Percentiles rank a stretch among this genome's conserved stretches.
Conservation (phyloP, 257 asterid species). For the Nicotiana paniculata region DNA sequence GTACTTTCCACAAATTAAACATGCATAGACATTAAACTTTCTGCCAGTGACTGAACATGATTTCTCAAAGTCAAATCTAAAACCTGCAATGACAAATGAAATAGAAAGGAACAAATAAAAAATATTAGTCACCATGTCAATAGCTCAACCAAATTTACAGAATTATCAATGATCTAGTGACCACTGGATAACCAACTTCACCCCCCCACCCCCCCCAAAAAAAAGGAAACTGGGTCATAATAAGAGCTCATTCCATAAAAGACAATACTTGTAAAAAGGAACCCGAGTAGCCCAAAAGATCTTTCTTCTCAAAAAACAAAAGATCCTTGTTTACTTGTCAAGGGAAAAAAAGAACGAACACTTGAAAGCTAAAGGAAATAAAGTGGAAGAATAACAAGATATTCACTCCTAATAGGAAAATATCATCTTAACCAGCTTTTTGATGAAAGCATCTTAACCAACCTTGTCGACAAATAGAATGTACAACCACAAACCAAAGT, state of each 20-base stretch:
- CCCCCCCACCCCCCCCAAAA: too few species aligned
- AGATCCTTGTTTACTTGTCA: not conserved
- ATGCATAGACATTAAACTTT: conserved; percentile 81
- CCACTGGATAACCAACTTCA: too few species aligned
- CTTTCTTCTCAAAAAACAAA: not conserved
- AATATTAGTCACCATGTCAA: not conserved
- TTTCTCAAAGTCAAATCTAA: conserved; percentile 88
- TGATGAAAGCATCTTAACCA: too few species aligned
- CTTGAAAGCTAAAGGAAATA: not conserved
- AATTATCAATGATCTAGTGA: not conserved
- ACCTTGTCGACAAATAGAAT: not conserved
- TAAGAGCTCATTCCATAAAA: not conserved
- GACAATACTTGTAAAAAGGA: not conserved
- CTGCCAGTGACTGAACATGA: conserved; percentile 80
- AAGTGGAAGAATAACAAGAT: not conserved
- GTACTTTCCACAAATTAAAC: conserved; percentile 93
- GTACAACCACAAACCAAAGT: not conserved
- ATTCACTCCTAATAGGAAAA: not conserved
- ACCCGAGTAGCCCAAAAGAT: not conserved
- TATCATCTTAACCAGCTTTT: not conserved
- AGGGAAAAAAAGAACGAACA: too few species aligned
- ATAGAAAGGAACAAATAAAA: not conserved
- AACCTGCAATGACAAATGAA: conserved; percentile 50
- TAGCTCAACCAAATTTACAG: not conserved
- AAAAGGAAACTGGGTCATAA: too few species aligned